Percentiles rank a stretch among this genome's conserved stretches.
phyloP scores from a whole-genome alignment of 257 asterid species.

The Mentha longifolia region DNA sequence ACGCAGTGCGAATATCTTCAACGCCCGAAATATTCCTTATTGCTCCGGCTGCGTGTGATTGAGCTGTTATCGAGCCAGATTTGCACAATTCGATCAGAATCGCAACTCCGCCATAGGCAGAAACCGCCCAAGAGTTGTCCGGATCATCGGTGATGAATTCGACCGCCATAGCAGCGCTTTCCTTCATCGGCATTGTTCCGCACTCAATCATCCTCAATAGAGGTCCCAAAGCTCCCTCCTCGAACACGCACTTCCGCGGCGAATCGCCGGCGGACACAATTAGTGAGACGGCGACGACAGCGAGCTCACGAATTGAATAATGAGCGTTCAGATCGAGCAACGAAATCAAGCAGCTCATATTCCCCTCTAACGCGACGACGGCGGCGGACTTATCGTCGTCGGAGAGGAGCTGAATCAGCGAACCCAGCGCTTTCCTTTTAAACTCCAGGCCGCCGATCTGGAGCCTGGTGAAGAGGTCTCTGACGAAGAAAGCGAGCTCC shows the following conservation, averaged over 20 bases:
- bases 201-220: constrained; percentile 67
- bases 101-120: constrained; percentile 84
- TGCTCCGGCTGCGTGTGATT: constrained; percentile 75
- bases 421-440: constrained; percentile 76
- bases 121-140: constrained; percentile 90
- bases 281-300: constrained; percentile 70
- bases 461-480: constrained; percentile 77
- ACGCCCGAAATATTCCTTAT: constrained; percentile 63
- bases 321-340: constrained; percentile 59
- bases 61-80: constrained; percentile 74
- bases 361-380: constrained; percentile 70
- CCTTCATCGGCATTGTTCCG: constrained; percentile 67
- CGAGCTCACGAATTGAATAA: constrained; percentile 55
- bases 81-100: constrained; percentile 67
- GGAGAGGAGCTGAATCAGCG: constrained; percentile 59
- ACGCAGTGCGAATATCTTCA: constrained; percentile 68
- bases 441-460: constrained; percentile 93
- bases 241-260: constrained; percentile 75
- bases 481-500: constrained; percentile 60
- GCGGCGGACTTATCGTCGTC: constrained; percentile 62
- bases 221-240: constrained; percentile 92
- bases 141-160: constrained; percentile 75
- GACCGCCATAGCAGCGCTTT: constrained; percentile 79
- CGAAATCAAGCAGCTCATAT: constrained; percentile 54
- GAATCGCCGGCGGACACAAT: constrained; percentile 58